These are phyloP conservation scores for Encephalitozoon intestinalis DNA, from an alignment of 371 early-diverging fungal species.

Conservation along the genomic window DNA sequence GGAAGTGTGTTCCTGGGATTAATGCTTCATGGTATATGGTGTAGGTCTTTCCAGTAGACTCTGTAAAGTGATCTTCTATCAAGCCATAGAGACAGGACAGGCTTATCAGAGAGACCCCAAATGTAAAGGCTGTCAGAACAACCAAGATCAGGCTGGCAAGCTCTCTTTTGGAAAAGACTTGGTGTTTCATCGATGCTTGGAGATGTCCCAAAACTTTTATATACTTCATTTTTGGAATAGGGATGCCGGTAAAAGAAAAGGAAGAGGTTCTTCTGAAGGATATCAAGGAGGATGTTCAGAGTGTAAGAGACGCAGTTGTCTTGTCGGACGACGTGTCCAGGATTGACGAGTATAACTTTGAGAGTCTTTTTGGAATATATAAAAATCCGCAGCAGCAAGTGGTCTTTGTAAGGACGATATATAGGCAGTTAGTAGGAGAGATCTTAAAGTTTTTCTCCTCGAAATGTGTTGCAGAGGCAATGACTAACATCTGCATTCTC, in stretches of 20 bases:
- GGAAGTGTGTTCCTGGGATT: no score
- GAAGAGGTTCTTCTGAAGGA: not conserved
- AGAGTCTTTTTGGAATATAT: not conserved
- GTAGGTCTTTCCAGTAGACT: no score
- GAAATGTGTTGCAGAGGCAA: not conserved
- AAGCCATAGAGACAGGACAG: not conserved
- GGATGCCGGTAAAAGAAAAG: constrained; percentile 2
- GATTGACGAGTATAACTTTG: not conserved
- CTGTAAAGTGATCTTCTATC: not conserved
- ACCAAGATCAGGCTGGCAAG: not conserved
- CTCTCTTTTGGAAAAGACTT: no score
- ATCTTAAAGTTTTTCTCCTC: not conserved
- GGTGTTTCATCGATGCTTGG: not conserved
- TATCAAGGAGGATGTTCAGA: not conserved
- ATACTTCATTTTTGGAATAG: not conserved
- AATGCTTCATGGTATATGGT: no score
- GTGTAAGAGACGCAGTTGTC: not conserved
- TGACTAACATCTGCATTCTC: not conserved
- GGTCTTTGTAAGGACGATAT: not conserved
- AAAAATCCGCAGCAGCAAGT: constrained; percentile 8
- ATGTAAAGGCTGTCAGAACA: not conserved
- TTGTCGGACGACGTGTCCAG: not conserved
- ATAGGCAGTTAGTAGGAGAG: not conserved
- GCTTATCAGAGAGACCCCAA: not conserved
- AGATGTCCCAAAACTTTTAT: not conserved